Base-by-base conservation (phyloP, 2,329 filamentous ascomycete genomes). In the Exophiala viscosa region DNA sequence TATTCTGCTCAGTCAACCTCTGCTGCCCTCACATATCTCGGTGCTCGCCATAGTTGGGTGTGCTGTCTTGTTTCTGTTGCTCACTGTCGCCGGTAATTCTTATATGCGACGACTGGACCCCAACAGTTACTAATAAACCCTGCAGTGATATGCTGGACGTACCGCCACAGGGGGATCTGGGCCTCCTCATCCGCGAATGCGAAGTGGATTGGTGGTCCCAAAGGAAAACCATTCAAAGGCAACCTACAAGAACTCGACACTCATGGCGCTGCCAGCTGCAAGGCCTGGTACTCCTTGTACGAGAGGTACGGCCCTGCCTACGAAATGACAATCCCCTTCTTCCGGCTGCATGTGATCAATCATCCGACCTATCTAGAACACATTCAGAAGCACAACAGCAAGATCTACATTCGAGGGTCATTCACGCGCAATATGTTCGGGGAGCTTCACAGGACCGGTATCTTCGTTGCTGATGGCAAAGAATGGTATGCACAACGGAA, bases 111-210 rank as follows among this genome's bases (percentile, higher is more conserved):
- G 2, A 17, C 18, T 32, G 23, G 23, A 11, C 13, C 17, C 13
- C 31, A 17, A 38, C 18, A n/a, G 14, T 17, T 44, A 13, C 33
- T 52, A 23, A 52, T 10, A 14, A 34, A 14, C 18, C 18, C 17
- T 18, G 15, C 50, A 67, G 51, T 41, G 34, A 45, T 55, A 32
- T 55, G 48, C 33, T 55, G 52, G 52, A 51, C 52, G 6, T 51
- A 38, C 44, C 52, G 48, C 35, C 43, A 48, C 35, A 51, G 38
- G 33, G 52, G 52, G 11, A 31, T 55, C 43, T 55, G 52, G 52
- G 44, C 52, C 15, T 55, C 52, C 5, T 17, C 33, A 11, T 55
- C 52, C 9, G 47, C 47, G 32, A 55, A 55, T 32, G n/a, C 48
- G 33, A 51, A 44, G 43, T 55, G 48, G 52, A 55, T 55, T 40